phyloP scores from a whole-genome alignment of 2,329 filamentous ascomycete species.

The Botryotinia narcissicola region DNA sequence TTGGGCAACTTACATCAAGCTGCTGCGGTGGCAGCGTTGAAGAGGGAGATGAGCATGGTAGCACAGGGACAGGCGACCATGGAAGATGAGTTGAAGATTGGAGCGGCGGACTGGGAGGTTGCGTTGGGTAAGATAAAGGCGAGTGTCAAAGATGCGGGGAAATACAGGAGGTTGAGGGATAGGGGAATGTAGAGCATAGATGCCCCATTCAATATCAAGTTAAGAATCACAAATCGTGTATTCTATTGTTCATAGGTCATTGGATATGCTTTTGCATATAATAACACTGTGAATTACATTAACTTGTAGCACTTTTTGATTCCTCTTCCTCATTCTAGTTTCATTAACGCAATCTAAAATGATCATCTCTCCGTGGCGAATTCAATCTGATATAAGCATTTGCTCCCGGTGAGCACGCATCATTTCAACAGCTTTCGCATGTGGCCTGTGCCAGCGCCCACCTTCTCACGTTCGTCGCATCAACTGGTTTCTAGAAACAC shows the following conservation, averaged over 20 bases:
- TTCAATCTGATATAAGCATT: neutral
- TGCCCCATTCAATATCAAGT: neutral
- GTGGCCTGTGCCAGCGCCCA: neutral
- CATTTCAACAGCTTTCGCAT: neutral
- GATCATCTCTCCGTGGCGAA: neutral
- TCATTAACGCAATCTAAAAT: neutral
- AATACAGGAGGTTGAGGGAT: constrained; percentile 39
- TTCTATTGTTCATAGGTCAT: neutral
- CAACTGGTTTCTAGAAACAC: neutral
- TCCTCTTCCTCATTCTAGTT: neutral
- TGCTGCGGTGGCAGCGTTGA: constrained; percentile 39
- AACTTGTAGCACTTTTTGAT: neutral
- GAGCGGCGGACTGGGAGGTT: constrained; percentile 37
- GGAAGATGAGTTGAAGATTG: constrained; percentile 33
- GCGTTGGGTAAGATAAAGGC: constrained; percentile 37
- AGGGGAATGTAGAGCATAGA: constrained; percentile 36
- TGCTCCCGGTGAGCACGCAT: neutral
- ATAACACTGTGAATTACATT: neutral
- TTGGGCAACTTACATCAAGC: constrained; percentile 51
- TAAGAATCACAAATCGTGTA: neutral
- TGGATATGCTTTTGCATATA: neutral
- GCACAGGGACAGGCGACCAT: constrained; percentile 17
- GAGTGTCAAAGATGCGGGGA: constrained; percentile 40
- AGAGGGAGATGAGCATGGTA: constrained; percentile 33
- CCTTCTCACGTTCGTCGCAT: neutral